Evolutionary conservation across 139 green algal genomes (phyloP).

Genomic region (Volvox africanus): DNA sequence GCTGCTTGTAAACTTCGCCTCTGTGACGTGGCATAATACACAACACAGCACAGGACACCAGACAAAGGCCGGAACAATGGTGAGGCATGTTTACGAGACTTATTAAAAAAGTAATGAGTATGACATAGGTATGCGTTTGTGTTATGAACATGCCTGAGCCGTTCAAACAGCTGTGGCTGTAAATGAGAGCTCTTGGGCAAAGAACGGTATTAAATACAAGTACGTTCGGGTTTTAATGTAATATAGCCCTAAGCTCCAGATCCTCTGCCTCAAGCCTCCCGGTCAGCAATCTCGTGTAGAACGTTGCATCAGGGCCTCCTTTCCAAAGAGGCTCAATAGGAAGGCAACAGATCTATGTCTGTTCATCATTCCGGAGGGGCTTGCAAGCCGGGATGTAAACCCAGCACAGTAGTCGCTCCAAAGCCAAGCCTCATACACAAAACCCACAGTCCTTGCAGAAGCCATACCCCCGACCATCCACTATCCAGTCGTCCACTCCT

Average conservation of each 20-base stretch:
- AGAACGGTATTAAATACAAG: background rate
- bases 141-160: background rate
- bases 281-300: constrained; percentile 40
- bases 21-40: too few relatives aligned
- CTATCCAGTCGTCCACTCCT: too few relatives aligned
- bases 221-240: background rate
- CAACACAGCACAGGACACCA: too few relatives aligned
- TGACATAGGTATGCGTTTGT: too few relatives aligned
- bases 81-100: too few relatives aligned
- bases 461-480: too few relatives aligned
- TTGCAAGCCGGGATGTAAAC: background rate
- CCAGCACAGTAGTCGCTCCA: too few relatives aligned
- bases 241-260: background rate
- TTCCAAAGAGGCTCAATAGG: background rate
- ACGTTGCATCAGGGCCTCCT: background rate
- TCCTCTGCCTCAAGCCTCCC: background rate
- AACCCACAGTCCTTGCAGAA: too few relatives aligned
- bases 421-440: background rate
- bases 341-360: constrained; percentile 30
- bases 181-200: background rate
- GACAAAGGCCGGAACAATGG: too few relatives aligned
- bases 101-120: too few relatives aligned
- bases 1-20: background rate
- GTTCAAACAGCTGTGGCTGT: background rate
- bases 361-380: constrained; percentile 15